These are phyloP conservation scores for Colletotrichum tropicale DNA, from an alignment of 2,329 filamentous ascomycete genomes.

Conservation along the genomic window DNA sequence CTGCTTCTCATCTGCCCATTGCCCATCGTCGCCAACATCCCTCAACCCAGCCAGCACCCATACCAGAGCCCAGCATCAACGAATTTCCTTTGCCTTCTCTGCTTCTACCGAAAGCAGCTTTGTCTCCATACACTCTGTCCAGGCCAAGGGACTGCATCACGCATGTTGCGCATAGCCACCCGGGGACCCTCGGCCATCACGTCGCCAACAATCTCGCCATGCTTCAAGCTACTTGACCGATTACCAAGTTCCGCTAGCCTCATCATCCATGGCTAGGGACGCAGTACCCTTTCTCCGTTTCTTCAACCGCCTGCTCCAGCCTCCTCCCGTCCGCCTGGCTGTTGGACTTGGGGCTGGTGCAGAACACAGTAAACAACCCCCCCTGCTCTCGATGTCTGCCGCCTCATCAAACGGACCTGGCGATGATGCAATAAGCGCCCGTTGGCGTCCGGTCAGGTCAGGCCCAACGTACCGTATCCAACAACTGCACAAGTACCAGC, in stretches of 20 bases:
- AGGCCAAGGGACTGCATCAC: background rate
- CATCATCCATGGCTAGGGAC: background rate
- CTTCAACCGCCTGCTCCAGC: background rate
- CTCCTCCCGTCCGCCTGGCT: background rate
- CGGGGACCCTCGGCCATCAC: background rate
- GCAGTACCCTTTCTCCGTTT: background rate
- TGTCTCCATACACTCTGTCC: background rate
- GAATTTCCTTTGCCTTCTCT: background rate
- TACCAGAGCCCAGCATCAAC: background rate
- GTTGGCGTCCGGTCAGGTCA: background rate
- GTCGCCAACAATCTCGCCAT: background rate
- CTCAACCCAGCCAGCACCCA: background rate
- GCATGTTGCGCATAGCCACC: background rate
- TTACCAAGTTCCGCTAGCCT: background rate
- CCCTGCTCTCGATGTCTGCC: background rate
- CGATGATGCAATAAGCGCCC: conserved; percentile 1
- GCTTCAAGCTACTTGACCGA: background rate
- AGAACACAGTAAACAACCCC: background rate
- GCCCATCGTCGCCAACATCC: background rate
- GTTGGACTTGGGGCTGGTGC: background rate
- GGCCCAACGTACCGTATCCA: background rate
- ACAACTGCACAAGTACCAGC: background rate
- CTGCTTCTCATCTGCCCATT: background rate
- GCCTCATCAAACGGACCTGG: background rate
- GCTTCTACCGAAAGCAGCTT: background rate